phyloP scores from a whole-genome alignment of 2,329 filamentous ascomycete species.

The Cercospora nicotianae region DNA sequence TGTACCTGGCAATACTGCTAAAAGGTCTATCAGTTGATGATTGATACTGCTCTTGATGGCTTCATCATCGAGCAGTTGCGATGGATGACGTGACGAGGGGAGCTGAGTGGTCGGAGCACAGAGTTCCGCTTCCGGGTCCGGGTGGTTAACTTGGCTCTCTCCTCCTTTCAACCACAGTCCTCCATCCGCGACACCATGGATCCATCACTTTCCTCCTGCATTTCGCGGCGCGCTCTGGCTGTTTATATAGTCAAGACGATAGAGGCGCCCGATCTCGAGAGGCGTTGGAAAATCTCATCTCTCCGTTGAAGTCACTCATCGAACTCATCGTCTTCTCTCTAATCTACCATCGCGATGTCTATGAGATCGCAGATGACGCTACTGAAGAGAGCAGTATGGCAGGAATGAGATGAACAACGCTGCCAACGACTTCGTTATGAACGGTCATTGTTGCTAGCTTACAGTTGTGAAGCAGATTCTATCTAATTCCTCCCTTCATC shows the following conservation, averaged over 20 bases:
- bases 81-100: neutral
- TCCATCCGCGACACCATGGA: conserved; percentile 11
- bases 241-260: conserved; percentile 9
- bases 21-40: neutral
- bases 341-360: conserved; percentile 8
- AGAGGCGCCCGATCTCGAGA: conserved; percentile 6
- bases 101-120: conserved; percentile 2
- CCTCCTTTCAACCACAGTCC: conserved; percentile 4
- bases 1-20: neutral
- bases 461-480: conserved; percentile 8
- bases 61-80: neutral
- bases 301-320: conserved; percentile 6
- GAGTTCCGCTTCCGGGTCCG: conserved; percentile 1
- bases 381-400: neutral
- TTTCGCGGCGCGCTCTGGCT: conserved; percentile 9
- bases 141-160: neutral
- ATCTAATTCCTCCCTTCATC: conserved; percentile 11
- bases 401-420: conserved; percentile 16
- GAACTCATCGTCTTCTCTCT: conserved; percentile 19
- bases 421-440: conserved; percentile 13
- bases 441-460: conserved; percentile 5
- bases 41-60: neutral
- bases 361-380: neutral
- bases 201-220: conserved; percentile 8
- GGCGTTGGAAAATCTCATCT: conserved; percentile 18